Evolutionary conservation across 345 rosid genomes (phyloP), one percentile per base, ranked within the genome.

Genomic region (Citrus unshiu): DNA sequence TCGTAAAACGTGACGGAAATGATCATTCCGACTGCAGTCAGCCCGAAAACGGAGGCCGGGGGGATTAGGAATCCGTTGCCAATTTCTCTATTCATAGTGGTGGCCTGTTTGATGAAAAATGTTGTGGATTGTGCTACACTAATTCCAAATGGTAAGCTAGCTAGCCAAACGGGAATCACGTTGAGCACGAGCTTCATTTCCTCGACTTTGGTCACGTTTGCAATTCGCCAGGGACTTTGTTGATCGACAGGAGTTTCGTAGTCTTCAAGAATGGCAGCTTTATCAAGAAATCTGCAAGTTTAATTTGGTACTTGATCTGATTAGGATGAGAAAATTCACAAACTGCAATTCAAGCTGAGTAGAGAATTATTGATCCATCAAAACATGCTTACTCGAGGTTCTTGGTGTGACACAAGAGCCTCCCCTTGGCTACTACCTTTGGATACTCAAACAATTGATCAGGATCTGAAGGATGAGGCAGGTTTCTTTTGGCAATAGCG

Each of bases 101-200:
- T 82, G 73, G 90, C 86, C 85, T 96, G 99, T 85, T 96, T 96
- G 92, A 96, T 88, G 86, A 96, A 96, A 85, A 96, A 94, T 64
- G 98, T 96, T 30, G 95, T 27, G 64, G 90, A 66, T 82, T 94
- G 99, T 29, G 97, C 89, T 10, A 91, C 88, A 61, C 94, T 83
- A 9, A 94, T 68, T 12, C 98, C 99, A 59, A 96, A 96, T 4
- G 97, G 94, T 70, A 96, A 79, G 6, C 90, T 82, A 7, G 90
- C 83, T 46, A 96, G 61, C 99, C 99, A 96, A 46, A 96, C 91
- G 49, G 99, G 99, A 63, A 91, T 83, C 89, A 96, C 87, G 89
- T 94, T 96, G 64, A 94, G 84, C 81, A 96, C 74, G 46, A 96
- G 92, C 88, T 96, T 96, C 81, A 87, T 78, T 79, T 96, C 99